Evolutionary conservation across 2,329 filamentous ascomycete genomes (phyloP), one percentile per base, ranked within the genome.

Genomic region (Cladophialophora psammophila): DNA sequence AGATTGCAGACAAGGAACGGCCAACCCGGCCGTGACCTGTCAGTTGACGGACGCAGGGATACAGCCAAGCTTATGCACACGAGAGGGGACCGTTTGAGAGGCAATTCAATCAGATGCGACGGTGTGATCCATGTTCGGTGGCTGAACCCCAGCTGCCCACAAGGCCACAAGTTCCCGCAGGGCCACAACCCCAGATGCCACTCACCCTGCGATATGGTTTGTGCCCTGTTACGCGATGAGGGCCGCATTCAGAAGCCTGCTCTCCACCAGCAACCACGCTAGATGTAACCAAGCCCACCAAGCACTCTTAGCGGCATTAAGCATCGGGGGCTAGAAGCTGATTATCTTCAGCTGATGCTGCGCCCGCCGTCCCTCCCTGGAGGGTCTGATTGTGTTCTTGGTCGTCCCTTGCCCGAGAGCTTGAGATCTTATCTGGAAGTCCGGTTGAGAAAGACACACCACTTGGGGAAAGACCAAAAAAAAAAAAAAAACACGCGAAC

Each of bases 21-120:
- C 60, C 34, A 38, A 45, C 40, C 45, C 26, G 50, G 13, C 38
- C 20, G 9, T 36, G 26, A 26, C 60, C 36, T 63, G 60, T 56
- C 60, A 26, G 36, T n/a, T 35, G 42, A 12, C n/a, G 35, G 59
- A n/a, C 13, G 9, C 36, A 54, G 38, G 57, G 15, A 18, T 38
- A 6, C 18, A 9, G 8, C 36, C 50, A 53, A 34, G 60, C 66
- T 60, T 35, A 60, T 60, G 66, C 66, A 55, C 45, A 35, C 57
- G 45, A 42, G 55, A 63, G 66, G 54, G 52, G 63, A 50, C 35
- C 18, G 40, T n/a, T 36, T 36, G 26, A n/a, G 18, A 42, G n/a
- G 59, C 55, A 56, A 59, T 40, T 54, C 63, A 68, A 68, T 68
- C 60, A 68, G 58, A 63, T 40, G 63, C 54, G 66, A 63, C 63